Conservation (phyloP, 768 basidiomycete genomes). For the Phanerochaete carnosa region DNA sequence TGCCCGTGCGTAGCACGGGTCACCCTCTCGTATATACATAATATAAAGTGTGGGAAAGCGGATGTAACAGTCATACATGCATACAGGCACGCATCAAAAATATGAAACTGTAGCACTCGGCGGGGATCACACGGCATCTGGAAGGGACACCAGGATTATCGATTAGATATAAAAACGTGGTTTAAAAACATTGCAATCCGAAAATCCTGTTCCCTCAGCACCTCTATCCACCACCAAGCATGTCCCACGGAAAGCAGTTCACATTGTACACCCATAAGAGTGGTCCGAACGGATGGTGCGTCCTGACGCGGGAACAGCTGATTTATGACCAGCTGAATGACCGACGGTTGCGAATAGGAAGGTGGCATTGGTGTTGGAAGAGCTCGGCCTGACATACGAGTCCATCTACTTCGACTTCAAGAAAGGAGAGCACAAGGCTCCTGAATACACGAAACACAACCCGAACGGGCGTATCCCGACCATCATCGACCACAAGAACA, state of each 20-base stretch:
- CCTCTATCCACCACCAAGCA: not conserved
- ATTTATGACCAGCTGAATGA: not conserved
- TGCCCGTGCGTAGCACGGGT: too few species aligned
- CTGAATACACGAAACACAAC: slow-evolving; percentile 24
- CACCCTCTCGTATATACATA: too few species aligned
- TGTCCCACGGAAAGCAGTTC: too few species aligned
- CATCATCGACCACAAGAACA: slow-evolving; percentile 30
- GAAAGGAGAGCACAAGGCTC: slow-evolving; percentile 23
- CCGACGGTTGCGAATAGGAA: too few species aligned
- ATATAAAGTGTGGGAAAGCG: too few species aligned
- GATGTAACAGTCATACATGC: too few species aligned
- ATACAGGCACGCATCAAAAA: too few species aligned
- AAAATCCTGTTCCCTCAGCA: not conserved
- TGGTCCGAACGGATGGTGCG: too few species aligned
- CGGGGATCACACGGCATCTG: too few species aligned
- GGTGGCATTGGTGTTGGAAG: slow-evolving; percentile 22
- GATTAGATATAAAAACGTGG: not conserved
- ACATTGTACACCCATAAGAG: too few species aligned
- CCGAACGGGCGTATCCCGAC: slow-evolving; percentile 37
- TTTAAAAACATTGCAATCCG: too few species aligned
- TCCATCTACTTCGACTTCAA: slow-evolving; percentile 24
- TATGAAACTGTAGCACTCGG: too few species aligned
- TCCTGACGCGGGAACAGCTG: not conserved
- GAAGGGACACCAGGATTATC: not conserved
- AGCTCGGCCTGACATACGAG: slow-evolving; percentile 26